A percentile compares a stretch with the other conserved stretches of the same genome.
phyloP scores from a whole-genome alignment of 2,329 filamentous ascomycete genomes.

The Phialemoniopsis sp. region DNA sequence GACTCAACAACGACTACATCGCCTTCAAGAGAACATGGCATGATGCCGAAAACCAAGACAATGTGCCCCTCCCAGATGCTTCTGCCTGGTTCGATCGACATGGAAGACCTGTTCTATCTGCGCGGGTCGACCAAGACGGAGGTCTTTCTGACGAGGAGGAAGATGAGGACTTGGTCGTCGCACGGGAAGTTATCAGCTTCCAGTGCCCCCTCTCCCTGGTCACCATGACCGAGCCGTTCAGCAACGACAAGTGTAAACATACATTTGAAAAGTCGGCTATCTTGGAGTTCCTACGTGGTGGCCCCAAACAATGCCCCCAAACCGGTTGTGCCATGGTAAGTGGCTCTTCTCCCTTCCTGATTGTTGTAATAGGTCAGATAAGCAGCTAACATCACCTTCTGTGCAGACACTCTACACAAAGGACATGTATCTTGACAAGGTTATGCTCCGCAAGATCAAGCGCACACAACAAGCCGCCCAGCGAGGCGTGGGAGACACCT shows the following conservation, averaged over 20 bases:
- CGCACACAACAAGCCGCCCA: slow-evolving; percentile 42
- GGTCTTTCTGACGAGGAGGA: slow-evolving; percentile 42
- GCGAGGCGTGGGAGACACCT: slow-evolving; percentile 37
- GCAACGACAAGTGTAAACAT: slow-evolving; percentile 64
- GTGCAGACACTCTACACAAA: slow-evolving; percentile 40
- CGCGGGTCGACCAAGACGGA: slow-evolving; percentile 44
- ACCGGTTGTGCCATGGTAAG: slow-evolving; percentile 58
- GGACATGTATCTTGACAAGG: slow-evolving; percentile 53
- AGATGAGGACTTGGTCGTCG: slow-evolving; percentile 67
- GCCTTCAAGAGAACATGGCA: slow-evolving; percentile 57
- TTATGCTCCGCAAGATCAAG: slow-evolving; percentile 54
- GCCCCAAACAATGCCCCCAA: slow-evolving; percentile 54
- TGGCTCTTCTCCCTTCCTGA: slow-evolving; percentile 2
- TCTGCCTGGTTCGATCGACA: slow-evolving; percentile 48
- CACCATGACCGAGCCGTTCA: slow-evolving; percentile 62
- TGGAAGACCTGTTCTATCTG: slow-evolving; percentile 39
- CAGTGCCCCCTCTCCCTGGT: slow-evolving; percentile 67
- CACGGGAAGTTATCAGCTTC: slow-evolving; percentile 58
- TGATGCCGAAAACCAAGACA: slow-evolving; percentile 43
- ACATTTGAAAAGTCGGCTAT: slow-evolving; percentile 67
- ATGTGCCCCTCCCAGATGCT: slow-evolving; percentile 47
- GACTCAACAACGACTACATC: slow-evolving; percentile 53
- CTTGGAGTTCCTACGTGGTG: slow-evolving; percentile 39
- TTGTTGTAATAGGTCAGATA: not conserved
- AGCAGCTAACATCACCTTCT: slow-evolving; percentile 3